phyloP scores from a whole-genome alignment of 1,284 basidiomycete species.

The Irpex lacteus region DNA sequence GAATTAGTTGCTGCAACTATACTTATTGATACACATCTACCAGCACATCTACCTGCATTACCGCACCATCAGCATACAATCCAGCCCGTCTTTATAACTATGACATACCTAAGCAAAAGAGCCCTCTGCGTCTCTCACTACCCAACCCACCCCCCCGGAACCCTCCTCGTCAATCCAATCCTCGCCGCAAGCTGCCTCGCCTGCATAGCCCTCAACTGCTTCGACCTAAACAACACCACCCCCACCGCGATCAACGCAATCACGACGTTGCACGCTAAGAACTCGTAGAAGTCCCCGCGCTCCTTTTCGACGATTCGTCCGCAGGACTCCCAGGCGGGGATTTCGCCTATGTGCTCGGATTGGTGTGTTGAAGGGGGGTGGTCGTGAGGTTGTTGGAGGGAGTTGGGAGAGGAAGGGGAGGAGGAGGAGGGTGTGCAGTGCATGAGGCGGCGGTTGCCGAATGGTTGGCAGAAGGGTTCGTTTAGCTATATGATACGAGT shows the following conservation, averaged over 20 bases:
- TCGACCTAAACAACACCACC: conserved; percentile 66
- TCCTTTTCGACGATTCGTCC: conserved; percentile 79
- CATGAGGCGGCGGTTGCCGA: conserved; percentile 83
- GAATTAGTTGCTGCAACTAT: too few species aligned
- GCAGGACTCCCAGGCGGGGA: conserved; percentile 86
- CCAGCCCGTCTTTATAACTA: background rate
- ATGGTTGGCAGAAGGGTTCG: conserved; percentile 88
- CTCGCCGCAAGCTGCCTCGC: conserved; percentile 81
- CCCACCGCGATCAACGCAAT: conserved; percentile 66
- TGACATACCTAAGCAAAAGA: background rate
- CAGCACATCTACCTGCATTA: background rate
- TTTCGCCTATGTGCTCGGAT: conserved; percentile 49
- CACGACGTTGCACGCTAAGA: conserved; percentile 76
- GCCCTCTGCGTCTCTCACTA: conserved; percentile 3
- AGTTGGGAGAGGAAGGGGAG: conserved; percentile 8
- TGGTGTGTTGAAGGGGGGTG: conserved; percentile 14
- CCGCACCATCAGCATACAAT: background rate
- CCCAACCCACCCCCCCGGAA: conserved; percentile 24
- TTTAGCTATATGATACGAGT: conserved; percentile 56
- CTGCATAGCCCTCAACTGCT: conserved; percentile 66
- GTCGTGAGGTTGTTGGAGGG: conserved; percentile 20
- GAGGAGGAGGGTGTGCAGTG: conserved; percentile 62
- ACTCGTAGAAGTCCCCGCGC: conserved; percentile 84
- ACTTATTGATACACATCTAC: background rate
- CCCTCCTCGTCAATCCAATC: conserved; percentile 57